Evolutionary conservation across 2,329 filamentous ascomycete species (phyloP).

Genomic region (Aspergillus sp.): DNA sequence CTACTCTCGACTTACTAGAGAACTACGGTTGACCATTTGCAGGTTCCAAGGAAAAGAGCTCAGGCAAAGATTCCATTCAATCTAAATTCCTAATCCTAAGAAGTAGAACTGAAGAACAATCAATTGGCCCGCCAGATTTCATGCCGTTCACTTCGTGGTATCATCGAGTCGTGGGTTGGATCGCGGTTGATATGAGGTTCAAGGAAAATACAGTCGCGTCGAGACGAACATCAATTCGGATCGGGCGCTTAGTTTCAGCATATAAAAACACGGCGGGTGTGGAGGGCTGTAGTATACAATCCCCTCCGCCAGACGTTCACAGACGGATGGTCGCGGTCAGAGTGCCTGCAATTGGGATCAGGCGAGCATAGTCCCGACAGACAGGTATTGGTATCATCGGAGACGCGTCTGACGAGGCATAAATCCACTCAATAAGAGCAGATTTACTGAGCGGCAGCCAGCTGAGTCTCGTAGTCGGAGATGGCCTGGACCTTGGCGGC

Average conservation of each 20-base stretch:
- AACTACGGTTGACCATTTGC: too few relatives aligned
- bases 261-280: not conserved
- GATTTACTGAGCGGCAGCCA: conserved; percentile 18
- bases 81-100: conserved; percentile 8
- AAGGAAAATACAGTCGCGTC: not conserved
- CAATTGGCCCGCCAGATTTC: conserved; percentile 19
- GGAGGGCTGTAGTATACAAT: not conserved
- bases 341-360: too few relatives aligned
- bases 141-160: conserved; percentile 27
- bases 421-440: not conserved
- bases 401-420: not conserved
- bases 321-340: not conserved
- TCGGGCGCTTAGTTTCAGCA: not conserved
- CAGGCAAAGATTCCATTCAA: conserved; percentile 8
- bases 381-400: not conserved
- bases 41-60: not conserved
- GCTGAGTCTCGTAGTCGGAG: conserved; percentile 43
- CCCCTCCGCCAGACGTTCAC: not conserved
- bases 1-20: not conserved
- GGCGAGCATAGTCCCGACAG: not conserved
- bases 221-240: not conserved
- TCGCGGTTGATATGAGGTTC: not conserved
- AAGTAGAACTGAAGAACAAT: conserved; percentile 7
- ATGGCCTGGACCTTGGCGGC: conserved; percentile 59
- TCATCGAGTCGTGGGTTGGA: conserved; percentile 15